Base-by-base conservation (phyloP, 1,139 yeast species). In the Pichia sp. region DNA sequence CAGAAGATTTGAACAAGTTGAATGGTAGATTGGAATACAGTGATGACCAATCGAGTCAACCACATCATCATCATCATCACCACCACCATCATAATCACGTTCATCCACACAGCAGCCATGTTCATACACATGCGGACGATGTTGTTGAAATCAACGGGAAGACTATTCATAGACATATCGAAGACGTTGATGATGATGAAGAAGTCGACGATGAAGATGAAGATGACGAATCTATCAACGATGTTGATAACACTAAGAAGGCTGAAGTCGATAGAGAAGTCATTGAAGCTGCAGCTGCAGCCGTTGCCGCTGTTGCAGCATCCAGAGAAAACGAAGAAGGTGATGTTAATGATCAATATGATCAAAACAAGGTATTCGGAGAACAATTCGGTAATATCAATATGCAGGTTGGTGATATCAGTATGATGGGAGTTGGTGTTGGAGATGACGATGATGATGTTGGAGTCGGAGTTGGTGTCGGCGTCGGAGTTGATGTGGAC, bases 241-340 rank as follows among this genome's bases (percentile, higher is more conserved):
- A n/a, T n/a, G n/a, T n/a, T n/a, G n/a, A n/a, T n/a, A n/a, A n/a
- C n/a, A n/a, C n/a, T 5, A 34, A 34, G 24, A 22, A 37, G 31
- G 15, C 12, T 17, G 44, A 37, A 3, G 43, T 38, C 3, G 42
- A 50, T 21, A 30, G 50, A 9, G 46, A 37, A 19, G 47, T 42
- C 7, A 40, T 44, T 30, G 55, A 45, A 34, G 50, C 53, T 9
- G 52, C 53, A 1, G 49, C 48, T 1, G 47, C 48, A 4, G 52
- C 48, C 2, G 48, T 49, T n/a, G 53, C 53, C 10, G 52, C 52
- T 9, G 53, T 43, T 10, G 47, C 48, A 7, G 42, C 41, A 11
- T 21, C 35, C 9, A 32, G 20, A 4, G 45, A 10, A 14, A 34
- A 37, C 3, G 32, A 27, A 34, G 32, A 15, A 20, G 41, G 31